Base-by-base conservation (phyloP, 208 protist species). In the Wallacemonas rigidus region DNA sequence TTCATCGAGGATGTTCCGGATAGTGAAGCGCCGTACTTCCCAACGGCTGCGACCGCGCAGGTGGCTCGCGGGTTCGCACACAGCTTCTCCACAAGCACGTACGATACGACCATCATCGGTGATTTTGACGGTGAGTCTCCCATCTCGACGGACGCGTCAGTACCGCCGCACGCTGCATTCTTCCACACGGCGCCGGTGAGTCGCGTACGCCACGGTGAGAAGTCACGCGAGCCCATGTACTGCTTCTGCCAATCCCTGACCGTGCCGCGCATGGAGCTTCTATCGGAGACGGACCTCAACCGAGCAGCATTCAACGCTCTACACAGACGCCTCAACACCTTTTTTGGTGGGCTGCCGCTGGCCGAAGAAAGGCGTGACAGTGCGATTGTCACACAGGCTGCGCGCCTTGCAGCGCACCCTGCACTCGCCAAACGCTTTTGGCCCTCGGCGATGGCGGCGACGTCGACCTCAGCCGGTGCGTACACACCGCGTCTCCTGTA, bases 171-270 rank as follows among this genome's bases (percentile, higher is more conserved):
- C 36, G 17, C 74, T 62, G 57, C 74, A 8, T 72, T 72, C 64
- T 83, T 83, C 61, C 40, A 65, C 35, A 75, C 71, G 43, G 73
- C 79, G 2, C 79, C 74, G 17, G 40, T 73, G 48, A 83, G 79
- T 62, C 79, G 79, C 67, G 58, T 50, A 12, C 74, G 79, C 35
- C n/a, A 75, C 45, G 79, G 74, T 15, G 79, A 83, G 47, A 15
- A n/a, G 17, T 17, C 56, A 15, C 73, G 70, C 3, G 71, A 55
- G 40, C 79, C 79, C 12, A 83, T 83, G 79, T 83, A 83, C 67
- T 83, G 79, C 70, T 83, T 83, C 68, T 83, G 79, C 56, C 60
- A 74, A 5, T 75, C 67, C 14, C 69, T 83, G 12, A 38, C 75
- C 39, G 48, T 78, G 41, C 73, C 74, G 2, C 56, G 51, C 1